Evolutionary conservation across 1,139 yeast genomes (phyloP), one percentile per base, ranked within the genome.

Genomic region (Protomyces lactucae-debilis): DNA sequence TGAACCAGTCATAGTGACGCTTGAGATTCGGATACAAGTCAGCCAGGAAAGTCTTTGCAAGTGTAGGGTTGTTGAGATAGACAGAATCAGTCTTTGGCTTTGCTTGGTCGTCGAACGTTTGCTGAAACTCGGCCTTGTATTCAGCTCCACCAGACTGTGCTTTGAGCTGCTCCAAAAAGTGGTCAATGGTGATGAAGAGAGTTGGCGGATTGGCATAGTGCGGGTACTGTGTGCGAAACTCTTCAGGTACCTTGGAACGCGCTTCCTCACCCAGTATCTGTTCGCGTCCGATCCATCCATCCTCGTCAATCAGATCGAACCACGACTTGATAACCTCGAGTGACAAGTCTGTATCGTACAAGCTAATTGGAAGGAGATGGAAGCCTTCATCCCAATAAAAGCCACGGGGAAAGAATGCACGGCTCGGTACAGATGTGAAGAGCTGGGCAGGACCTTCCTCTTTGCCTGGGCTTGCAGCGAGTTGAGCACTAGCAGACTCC

Each of bases 321-420:
- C 99, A 93, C 56, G 96, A 88, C 71, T 86, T 82, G 67, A 91
- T 74, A 35, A 93, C 85, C 69, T 90, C 96, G 67, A 92, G 78
- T 12, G 66, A 90, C 55, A 93, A 78, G 72, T 91, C 97, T 9
- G 90, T 82, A 74, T 93, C 99, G 73, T 87, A 92, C 61, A 87
- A 86, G 69, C 89, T 75, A 45, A 93, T 78, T 2, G 96, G 96
- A 51, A 92, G 78, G 68, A 93, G 79, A 74, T 93, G 97, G 76
- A 93, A 93, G 0, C 99, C 99, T 76, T 95, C 99, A 75, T 95
- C 99, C 99, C 99, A 93, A 72, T 89, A 89, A 72, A 93, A 93
- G 0, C 99, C 99, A 68, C 99, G 81, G 8, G 99, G 98, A 76
- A 93, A 93, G 72, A 89, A 89, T 0, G 97, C 91, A 65, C 99